These are phyloP conservation scores for Aquilaria sinensis DNA, from an alignment of 345 rosid genomes.

Conservation along the genomic window DNA sequence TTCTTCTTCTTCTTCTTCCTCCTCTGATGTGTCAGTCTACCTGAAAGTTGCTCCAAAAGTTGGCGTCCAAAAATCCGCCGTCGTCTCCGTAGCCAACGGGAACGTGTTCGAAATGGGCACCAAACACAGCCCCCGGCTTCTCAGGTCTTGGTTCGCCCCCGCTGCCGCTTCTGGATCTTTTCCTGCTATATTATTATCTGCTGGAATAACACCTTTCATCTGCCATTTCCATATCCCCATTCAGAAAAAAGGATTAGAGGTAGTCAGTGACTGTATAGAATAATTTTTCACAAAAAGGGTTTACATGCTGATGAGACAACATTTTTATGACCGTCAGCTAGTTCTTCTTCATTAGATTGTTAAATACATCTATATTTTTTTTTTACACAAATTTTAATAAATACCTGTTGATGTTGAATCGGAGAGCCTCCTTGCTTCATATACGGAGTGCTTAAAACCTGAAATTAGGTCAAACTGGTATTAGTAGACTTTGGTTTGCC, in stretches of 20 bases:
- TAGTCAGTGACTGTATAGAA: no score
- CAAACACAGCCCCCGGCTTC: conserved; percentile 75
- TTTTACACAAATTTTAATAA: no score
- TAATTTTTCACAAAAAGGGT: no score
- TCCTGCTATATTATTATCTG: no score
- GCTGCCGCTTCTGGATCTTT: conserved; percentile 25
- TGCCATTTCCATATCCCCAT: no score
- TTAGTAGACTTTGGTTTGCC: background rate
- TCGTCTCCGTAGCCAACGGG: conserved; percentile 56
- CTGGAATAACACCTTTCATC: no score
- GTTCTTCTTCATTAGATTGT: no score
- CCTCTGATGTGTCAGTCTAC: conserved; percentile 14
- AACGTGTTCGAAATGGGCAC: conserved; percentile 70
- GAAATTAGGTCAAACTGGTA: conserved; percentile 13
- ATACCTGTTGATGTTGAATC: conserved; percentile 66
- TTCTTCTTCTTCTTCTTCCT: conserved; percentile 4
- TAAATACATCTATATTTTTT: no score
- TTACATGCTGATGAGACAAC: no score
- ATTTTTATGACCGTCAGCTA: no score
- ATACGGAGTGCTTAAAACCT: conserved; percentile 60
- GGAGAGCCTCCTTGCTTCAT: conserved; percentile 53
- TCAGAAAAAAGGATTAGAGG: no score
- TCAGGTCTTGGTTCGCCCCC: conserved; percentile 46
- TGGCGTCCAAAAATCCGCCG: conserved; percentile 72
- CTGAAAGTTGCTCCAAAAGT: conserved; percentile 63